phyloP scores from a whole-genome alignment of 169 alveolate species.

The Eimeria falciformis region DNA sequence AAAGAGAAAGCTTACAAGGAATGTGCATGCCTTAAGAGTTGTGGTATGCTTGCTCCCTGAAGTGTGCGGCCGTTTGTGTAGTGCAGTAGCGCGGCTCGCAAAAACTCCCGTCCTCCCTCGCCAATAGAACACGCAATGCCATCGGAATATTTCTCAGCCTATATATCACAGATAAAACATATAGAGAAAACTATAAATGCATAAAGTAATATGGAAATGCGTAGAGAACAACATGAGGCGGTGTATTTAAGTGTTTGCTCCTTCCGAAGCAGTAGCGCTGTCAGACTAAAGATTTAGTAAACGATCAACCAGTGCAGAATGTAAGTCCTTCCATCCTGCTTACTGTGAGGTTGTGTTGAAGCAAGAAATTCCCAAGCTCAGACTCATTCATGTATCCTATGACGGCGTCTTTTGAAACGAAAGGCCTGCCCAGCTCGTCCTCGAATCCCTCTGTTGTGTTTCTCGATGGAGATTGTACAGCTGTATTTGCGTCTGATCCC shows the following conservation, averaged over 20 bases:
- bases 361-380: not conserved
- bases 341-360: not conserved
- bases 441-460: no score
- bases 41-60: slow-evolving; percentile 64
- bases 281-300: not conserved
- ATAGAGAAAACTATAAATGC: no score
- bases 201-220: no score
- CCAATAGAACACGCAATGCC: slow-evolving; percentile 31
- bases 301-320: not conserved
- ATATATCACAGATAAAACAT: no score
- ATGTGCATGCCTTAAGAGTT: slow-evolving; percentile 25
- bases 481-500: no score
- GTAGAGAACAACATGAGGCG: no score
- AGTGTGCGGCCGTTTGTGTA: slow-evolving; percentile 14
- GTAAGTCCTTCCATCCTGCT: not conserved
- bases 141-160: not conserved
- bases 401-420: not conserved
- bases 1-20: slow-evolving; percentile 28
- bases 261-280: no score
- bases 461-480: no score
- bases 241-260: no score
- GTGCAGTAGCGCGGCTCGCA: slow-evolving; percentile 57
- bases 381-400: not conserved
- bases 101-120: slow-evolving; percentile 61
- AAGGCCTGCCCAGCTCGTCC: not conserved